Conservation (phyloP, 768 basidiomycete species). For the Myochromella boudieri region DNA sequence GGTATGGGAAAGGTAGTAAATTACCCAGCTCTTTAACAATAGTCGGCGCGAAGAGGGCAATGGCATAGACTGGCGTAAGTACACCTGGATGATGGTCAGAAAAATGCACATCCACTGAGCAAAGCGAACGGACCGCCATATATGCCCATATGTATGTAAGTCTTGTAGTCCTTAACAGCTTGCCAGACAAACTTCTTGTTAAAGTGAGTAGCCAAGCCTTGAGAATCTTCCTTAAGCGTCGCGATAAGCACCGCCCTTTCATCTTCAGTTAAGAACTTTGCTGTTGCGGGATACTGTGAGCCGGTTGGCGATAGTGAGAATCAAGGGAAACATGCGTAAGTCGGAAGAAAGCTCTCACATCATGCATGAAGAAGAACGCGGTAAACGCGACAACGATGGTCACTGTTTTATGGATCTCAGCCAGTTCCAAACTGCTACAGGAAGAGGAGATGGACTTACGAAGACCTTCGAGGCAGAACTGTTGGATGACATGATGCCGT, state of each 20-base stretch:
- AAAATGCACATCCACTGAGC: neutral
- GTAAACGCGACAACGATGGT: conserved; percentile 40
- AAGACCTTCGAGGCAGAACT: conserved; percentile 50
- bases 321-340: neutral
- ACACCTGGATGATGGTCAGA: conserved; percentile 21
- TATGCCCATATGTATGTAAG: conserved; percentile 37
- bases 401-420: conserved; percentile 5
- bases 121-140: conserved; percentile 36
- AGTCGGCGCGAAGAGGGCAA: conserved; percentile 50
- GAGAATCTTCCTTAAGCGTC: conserved; percentile 44
- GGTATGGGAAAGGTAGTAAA: neutral
- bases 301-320: neutral
- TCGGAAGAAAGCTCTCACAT: conserved; percentile 32
- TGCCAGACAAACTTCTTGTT: conserved; percentile 46
- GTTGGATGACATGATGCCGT: neutral
- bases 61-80: conserved; percentile 43
- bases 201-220: conserved; percentile 45
- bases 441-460: conserved; percentile 9
- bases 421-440: neutral
- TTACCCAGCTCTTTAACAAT: conserved; percentile 44
- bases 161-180: conserved; percentile 47
- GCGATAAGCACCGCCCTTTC: conserved; percentile 40
- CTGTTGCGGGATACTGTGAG: conserved; percentile 55
- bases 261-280: conserved; percentile 46
- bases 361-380: conserved; percentile 54